Conservation (phyloP, 1,284 basidiomycete genomes). For the Psilocybe mexicana region DNA sequence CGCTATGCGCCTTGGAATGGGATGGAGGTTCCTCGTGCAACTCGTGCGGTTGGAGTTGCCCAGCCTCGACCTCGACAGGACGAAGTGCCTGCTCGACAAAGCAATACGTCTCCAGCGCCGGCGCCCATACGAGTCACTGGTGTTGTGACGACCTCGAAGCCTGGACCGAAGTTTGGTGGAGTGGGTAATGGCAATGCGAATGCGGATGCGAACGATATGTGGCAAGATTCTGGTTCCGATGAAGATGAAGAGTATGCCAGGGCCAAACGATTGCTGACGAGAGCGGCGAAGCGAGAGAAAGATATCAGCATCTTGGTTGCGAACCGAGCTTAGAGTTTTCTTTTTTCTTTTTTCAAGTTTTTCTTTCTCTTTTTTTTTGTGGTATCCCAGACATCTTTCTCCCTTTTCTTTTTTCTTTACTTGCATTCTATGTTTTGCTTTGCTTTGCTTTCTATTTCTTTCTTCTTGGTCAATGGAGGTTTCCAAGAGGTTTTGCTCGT, state of each 20-base stretch:
- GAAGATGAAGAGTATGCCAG: slow-evolving; percentile 67
- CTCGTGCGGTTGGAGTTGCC: too few relatives aligned
- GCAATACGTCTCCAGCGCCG: too few relatives aligned
- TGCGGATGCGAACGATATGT: slow-evolving; percentile 43
- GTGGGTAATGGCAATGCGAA: slow-evolving; percentile 4
- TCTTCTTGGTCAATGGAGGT: not conserved
- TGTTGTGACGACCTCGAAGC: not conserved
- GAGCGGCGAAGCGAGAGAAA: slow-evolving; percentile 42
- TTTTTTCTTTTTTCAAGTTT: slow-evolving; percentile 1
- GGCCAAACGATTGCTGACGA: slow-evolving; percentile 54
- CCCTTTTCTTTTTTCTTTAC: not conserved
- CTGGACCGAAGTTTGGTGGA: not conserved
- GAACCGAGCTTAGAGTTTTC: slow-evolving; percentile 9
- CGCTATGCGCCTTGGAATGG: slow-evolving; percentile 26
- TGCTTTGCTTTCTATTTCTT: not conserved
- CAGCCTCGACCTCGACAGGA: too few relatives aligned
- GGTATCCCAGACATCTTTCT: too few relatives aligned
- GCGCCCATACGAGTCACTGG: too few relatives aligned
- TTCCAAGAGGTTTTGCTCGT: too few relatives aligned
- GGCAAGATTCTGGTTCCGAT: slow-evolving; percentile 73
- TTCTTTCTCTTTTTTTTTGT: not conserved
- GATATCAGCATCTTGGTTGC: slow-evolving; percentile 23
- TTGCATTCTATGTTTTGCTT: slow-evolving; percentile 3
- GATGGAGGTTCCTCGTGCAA: too few relatives aligned
- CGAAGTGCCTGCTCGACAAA: not conserved